Base-by-base conservation (phyloP, 163 green algal genomes). In the Chlorella variabilis region DNA sequence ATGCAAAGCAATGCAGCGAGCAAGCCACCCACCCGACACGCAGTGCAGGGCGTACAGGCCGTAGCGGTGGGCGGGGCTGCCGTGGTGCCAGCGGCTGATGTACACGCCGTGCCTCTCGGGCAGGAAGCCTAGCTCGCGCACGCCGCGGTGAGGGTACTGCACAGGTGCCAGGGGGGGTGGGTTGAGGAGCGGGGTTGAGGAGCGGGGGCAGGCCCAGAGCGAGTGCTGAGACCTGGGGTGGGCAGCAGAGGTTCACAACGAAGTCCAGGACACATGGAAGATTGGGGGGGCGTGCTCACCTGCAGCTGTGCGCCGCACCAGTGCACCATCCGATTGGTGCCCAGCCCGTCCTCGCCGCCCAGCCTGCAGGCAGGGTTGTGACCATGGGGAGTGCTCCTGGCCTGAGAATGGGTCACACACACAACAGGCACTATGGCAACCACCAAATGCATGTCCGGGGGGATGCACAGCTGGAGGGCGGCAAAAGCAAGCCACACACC, bases 241-340 rank as follows among this genome's bases (percentile, higher is more conserved):
- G n/a, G n/a, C n/a, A n/a, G n/a, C n/a, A n/a, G n/a, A n/a, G n/a
- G n/a, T n/a, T n/a, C n/a, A n/a, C n/a, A n/a, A n/a, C n/a, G n/a
- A n/a, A n/a, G n/a, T n/a, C n/a, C n/a, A n/a, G n/a, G n/a, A n/a
- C n/a, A n/a, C n/a, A n/a, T n/a, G n/a, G n/a, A n/a, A n/a, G n/a
- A n/a, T n/a, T n/a, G n/a, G n/a, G n/a, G n/a, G n/a, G n/a, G n/a
- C n/a, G n/a, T n/a, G n/a, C 70, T 6, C 27, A 65, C 87, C 91
- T 98, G 95, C 69, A 98, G 82, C 92, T 97, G 91, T 29, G 94
- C 95, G 7, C 95, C 95, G 65, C 91, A 94, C 94, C 95, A 98
- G 78, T 98, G 95, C 38, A 98, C 78, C 54, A 98, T 42, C 25
- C 92, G 88, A 31, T 78, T 68, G 3, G 95, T 98, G 75, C 94